phyloP scores from a whole-genome alignment of 108 stramenopile species.

The Conticribra guillardii region DNA sequence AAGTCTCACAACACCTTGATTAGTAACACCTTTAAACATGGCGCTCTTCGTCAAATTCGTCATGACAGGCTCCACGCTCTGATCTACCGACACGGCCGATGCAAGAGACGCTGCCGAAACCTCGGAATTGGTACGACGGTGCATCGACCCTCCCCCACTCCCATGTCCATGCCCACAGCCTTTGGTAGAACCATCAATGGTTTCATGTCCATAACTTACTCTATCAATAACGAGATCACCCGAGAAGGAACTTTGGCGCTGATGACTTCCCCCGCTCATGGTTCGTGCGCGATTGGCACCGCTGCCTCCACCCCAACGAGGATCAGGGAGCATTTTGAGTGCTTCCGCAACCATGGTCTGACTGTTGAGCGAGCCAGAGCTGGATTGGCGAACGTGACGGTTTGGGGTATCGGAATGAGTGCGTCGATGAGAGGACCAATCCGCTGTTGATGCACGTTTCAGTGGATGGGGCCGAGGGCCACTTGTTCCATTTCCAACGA shows the following conservation, averaged over 20 bases:
- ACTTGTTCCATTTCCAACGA: too few relatives aligned
- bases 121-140: constrained; percentile 30
- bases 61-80: constrained; percentile 44
- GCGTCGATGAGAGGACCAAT: constrained; percentile 17
- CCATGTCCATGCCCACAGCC: constrained; percentile 6
- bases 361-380: constrained; percentile 15
- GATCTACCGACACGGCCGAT: constrained; percentile 36
- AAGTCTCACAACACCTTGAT: constrained; percentile 30
- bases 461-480: neutral
- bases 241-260: constrained; percentile 14
- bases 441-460: neutral
- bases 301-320: constrained; percentile 45
- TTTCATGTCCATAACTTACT: neutral
- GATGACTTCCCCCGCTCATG: constrained; percentile 30
- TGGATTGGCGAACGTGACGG: constrained; percentile 10
- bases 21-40: constrained; percentile 31
- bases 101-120: constrained; percentile 23
- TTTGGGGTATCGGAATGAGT: constrained; percentile 25
- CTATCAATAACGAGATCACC: neutral
- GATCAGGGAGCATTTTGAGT: constrained; percentile 42
- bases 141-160: constrained; percentile 6
- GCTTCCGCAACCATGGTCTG: constrained; percentile 11
- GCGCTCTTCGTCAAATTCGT: constrained; percentile 47
- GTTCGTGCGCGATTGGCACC: constrained; percentile 28
- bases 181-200: constrained; percentile 1